Conservation (phyloP, 495 filamentous ascomycete genomes). For the Cenococcum geophilum region DNA sequence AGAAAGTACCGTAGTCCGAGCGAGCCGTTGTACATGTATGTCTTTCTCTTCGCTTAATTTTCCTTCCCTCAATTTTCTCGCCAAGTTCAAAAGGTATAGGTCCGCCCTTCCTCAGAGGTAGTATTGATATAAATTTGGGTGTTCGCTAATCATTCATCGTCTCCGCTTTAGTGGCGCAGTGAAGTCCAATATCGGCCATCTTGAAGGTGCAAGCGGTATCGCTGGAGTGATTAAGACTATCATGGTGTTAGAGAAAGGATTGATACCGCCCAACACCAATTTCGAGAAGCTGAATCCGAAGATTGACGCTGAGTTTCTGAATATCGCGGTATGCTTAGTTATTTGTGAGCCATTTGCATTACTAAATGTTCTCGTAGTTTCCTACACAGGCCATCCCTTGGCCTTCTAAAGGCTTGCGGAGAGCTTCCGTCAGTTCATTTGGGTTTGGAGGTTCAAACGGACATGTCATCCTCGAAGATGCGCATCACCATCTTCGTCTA, state of each 20-base stretch:
- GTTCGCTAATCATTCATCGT: too few species aligned
- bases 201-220: constrained; percentile 33
- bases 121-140: too few species aligned
- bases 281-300: constrained; percentile 42
- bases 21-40: too few species aligned
- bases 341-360: not conserved
- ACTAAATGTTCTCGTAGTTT: too few species aligned
- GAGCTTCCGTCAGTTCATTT: constrained; percentile 39
- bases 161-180: too few species aligned
- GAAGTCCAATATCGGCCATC: constrained; percentile 34
- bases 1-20: constrained; percentile 27
- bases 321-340: constrained; percentile 7
- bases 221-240: constrained; percentile 41
- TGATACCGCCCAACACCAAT: constrained; percentile 38
- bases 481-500: constrained; percentile 3
- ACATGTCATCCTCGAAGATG: constrained; percentile 39
- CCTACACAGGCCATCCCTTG: constrained; percentile 2
- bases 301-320: constrained; percentile 20
- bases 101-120: too few species aligned
- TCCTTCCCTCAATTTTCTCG: too few species aligned
- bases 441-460: constrained; percentile 39
- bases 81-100: too few species aligned
- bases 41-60: too few species aligned
- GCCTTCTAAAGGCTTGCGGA: constrained; percentile 18
- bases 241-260: constrained; percentile 37